These are phyloP conservation scores for Myrica gale DNA, from an alignment of 306 rosid genomes.

Conservation along the genomic window DNA sequence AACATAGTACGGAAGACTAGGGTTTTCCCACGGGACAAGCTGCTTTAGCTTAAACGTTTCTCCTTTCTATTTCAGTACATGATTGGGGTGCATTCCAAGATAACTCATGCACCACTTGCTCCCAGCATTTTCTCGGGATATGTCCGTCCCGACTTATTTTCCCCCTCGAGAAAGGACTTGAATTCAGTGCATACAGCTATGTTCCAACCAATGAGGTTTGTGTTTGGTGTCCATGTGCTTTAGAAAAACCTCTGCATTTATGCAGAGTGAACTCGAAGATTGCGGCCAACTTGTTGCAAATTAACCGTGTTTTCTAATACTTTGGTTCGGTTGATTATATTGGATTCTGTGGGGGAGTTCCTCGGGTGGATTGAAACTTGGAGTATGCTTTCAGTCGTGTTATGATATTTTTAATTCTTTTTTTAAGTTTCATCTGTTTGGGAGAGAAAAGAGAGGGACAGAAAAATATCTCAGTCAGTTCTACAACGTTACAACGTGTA, in stretches of 20 bases:
- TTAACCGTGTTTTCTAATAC: not conserved
- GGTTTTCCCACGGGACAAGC: slow-evolving; percentile 19
- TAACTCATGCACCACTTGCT: slow-evolving; percentile 23
- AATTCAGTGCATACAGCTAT: not conserved
- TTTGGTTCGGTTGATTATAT: not conserved
- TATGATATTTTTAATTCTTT: not conserved
- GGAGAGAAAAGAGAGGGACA: no score
- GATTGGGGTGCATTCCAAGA: slow-evolving; percentile 34
- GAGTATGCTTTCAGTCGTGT: not conserved
- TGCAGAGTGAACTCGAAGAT: not conserved
- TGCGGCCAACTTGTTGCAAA: not conserved
- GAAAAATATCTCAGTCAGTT: no score
- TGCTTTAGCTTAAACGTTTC: slow-evolving; percentile 40
- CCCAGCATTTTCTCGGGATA: not conserved
- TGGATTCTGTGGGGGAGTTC: not conserved
- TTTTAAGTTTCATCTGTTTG: not conserved
- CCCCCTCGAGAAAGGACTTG: not conserved
- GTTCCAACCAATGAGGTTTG: slow-evolving; percentile 5
- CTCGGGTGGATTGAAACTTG: not conserved
- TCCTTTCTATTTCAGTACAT: slow-evolving; percentile 30
- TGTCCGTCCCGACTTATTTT: not conserved
- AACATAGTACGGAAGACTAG: slow-evolving; percentile 3
- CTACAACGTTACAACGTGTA: no score
- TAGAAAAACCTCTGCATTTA: not conserved
- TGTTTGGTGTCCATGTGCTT: not conserved